Evolutionary conservation across 1,139 yeast species (phyloP).

Genomic region (Taiozyma sp.): DNA sequence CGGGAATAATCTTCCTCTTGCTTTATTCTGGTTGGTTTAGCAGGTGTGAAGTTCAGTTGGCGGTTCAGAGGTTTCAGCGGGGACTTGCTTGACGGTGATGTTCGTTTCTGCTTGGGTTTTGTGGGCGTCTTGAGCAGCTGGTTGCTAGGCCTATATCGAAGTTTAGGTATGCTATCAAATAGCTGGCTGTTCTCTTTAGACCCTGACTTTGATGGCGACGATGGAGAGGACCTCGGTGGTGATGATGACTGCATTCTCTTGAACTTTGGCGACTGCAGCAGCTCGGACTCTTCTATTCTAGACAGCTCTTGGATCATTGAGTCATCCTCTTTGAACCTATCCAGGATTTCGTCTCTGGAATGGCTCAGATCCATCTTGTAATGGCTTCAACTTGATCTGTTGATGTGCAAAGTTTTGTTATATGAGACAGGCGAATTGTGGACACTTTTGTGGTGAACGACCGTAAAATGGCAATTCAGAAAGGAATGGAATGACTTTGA

Average conservation of each 20-base stretch:
- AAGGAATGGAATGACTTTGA: neutral
- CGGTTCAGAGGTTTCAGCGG: slow-evolving; percentile 6
- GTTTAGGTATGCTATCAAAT: slow-evolving; percentile 19
- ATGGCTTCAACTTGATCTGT: neutral
- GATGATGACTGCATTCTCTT: slow-evolving; percentile 21
- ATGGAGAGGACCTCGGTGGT: slow-evolving; percentile 18
- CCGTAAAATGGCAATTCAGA: neutral
- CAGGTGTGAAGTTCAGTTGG: slow-evolving; percentile 5
- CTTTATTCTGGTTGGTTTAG: slow-evolving; percentile 12
- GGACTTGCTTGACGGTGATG: slow-evolving; percentile 2
- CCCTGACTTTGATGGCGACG: slow-evolving; percentile 17
- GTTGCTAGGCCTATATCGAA: slow-evolving; percentile 10
- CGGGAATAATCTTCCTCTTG: slow-evolving; percentile 1
- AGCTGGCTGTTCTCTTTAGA: slow-evolving; percentile 9
- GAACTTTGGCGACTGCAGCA: slow-evolving; percentile 23
- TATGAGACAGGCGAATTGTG: neutral
- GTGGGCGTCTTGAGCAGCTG: slow-evolving; percentile 19
- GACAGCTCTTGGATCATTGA: slow-evolving; percentile 18
- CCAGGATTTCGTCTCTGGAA: slow-evolving; percentile 17
- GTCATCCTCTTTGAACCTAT: slow-evolving; percentile 20
- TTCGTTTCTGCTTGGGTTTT: slow-evolving; percentile 8
- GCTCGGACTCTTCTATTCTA: slow-evolving; percentile 19
- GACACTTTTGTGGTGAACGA: neutral
- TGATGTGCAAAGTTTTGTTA: neutral
- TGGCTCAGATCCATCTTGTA: slow-evolving; percentile 8